Base-by-base conservation (phyloP, 2,329 filamentous ascomycete genomes). In the Ophiocordyceps polyrhachis-furcata region DNA sequence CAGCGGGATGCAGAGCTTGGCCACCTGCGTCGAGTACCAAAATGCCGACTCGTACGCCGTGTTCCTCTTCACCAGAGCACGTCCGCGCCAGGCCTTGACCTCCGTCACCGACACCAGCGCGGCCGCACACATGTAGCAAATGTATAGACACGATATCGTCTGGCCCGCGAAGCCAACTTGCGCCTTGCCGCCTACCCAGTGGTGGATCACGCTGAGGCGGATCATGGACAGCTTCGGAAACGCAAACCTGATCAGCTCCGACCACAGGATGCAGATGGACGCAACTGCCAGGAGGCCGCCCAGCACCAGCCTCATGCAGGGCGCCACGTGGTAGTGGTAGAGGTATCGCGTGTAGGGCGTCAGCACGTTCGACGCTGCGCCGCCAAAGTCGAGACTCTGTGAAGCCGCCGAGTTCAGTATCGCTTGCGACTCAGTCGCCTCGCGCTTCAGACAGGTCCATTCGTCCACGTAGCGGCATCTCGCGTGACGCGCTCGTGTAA, bases 11-110 rank as follows among this genome's bases (percentile, higher is more conserved):
- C 84, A 94, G 40, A 98, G 76, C 55, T 88, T 85, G 44, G 91
- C 89, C 12, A 95, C 83, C 59, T 95, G 86, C 47, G 86, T 79
- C 1, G 86, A 82, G 58, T 96, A 98, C 87, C 93, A 98, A 52
- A 89, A 93, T 1, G 91, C 91, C 43, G 81, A 86, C 59, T 96
- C 91, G 48, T 85, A 79, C 47, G 93, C 89, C 0, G 91, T 98
- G 57, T 93, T 91, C 46, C 91, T 79, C 47, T 76, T 78, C 42
- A 96, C 89, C 6, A 98, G 70, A 0, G 91, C 89, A 31, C 91
- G 79, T 43, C 93, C 91, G 46, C 91, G 83, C 91, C 91, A 98
- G n/a, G 95, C 87, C 56, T 91, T 93, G 53, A 94, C 85, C 57
- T 94, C 86, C 14, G 81, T 86, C 56, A 98, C 80, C 8, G 87